phyloP scores from a whole-genome alignment of 306 rosid species.

The Calophaca sinica region DNA sequence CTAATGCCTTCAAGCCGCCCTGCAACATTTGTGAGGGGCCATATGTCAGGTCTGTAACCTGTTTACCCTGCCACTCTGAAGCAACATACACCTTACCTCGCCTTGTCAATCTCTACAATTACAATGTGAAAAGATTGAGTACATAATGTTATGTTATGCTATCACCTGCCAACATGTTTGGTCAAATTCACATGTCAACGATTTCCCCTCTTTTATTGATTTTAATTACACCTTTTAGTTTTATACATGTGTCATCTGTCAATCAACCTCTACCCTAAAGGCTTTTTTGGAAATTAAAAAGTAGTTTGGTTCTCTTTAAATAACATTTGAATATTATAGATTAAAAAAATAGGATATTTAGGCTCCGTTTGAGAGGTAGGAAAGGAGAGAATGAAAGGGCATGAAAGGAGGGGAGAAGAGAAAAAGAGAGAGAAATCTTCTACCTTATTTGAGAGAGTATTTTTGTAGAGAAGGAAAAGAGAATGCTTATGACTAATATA shows the following conservation, averaged over 20 bases:
- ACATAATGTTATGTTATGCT: slow-evolving; percentile 15
- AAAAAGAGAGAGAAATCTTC: too few species aligned
- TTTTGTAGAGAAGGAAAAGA: too few species aligned
- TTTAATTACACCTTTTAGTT: slow-evolving; percentile 22
- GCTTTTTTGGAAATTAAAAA: slow-evolving; percentile 14
- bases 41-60: slow-evolving; percentile 50
- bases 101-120: slow-evolving; percentile 37
- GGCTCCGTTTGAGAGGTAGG: too few species aligned
- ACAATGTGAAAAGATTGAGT: slow-evolving; percentile 9
- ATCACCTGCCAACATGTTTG: slow-evolving; percentile 38
- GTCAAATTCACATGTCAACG: slow-evolving; percentile 34
- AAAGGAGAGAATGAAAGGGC: too few species aligned
- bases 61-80: slow-evolving; percentile 39
- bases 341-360: too few species aligned
- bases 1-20: slow-evolving; percentile 34
- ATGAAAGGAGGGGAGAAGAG: too few species aligned
- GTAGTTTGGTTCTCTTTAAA: too few species aligned
- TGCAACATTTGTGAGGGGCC: slow-evolving; percentile 49
- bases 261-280: slow-evolving; percentile 12
- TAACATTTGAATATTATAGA: too few species aligned
- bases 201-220: neutral
- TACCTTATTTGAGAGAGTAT: too few species aligned
- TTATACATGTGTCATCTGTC: neutral
- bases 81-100: slow-evolving; percentile 29
- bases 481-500: too few species aligned